These are phyloP conservation scores for Tephrocybe rancida DNA, from an alignment of 768 basidiomycete genomes.

Conservation along the genomic window DNA sequence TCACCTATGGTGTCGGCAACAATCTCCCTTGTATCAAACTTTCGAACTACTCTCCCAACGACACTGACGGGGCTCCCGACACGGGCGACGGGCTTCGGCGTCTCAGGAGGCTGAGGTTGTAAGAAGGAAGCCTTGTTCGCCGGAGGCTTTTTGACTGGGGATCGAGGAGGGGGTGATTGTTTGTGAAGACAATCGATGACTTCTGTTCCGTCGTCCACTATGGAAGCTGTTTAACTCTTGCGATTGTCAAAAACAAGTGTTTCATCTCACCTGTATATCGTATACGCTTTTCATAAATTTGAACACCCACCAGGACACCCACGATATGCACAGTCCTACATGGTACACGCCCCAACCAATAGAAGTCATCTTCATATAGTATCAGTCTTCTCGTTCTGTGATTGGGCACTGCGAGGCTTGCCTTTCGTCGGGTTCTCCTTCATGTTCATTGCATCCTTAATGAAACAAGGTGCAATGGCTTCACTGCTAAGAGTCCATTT, in stretches of 20 bases:
- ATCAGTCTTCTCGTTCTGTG: slow-evolving; percentile 3
- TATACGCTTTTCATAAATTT: slow-evolving; percentile 58
- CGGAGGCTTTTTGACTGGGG: slow-evolving; percentile 19
- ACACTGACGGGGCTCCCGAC: slow-evolving; percentile 51
- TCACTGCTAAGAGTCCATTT: slow-evolving; percentile 61
- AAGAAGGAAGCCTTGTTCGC: slow-evolving; percentile 12
- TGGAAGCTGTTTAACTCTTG: not conserved
- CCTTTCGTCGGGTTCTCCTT: slow-evolving; percentile 36
- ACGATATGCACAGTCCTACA: slow-evolving; percentile 65
- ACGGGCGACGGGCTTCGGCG: slow-evolving; percentile 35
- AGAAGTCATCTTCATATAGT: slow-evolving; percentile 56
- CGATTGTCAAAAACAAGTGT: not conserved
- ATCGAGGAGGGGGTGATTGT: slow-evolving; percentile 26
- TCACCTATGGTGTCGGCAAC: slow-evolving; percentile 53
- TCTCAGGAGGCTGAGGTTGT: slow-evolving; percentile 18
- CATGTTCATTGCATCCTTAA: slow-evolving; percentile 54
- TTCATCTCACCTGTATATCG: slow-evolving; percentile 55
- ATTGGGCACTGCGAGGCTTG: slow-evolving; percentile 8
- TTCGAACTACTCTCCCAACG: slow-evolving; percentile 44
- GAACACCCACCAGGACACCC: slow-evolving; percentile 67
- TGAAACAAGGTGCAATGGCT: slow-evolving; percentile 56
- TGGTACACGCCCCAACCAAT: slow-evolving; percentile 72
- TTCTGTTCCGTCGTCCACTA: slow-evolving; percentile 80
- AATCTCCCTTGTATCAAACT: slow-evolving; percentile 47
- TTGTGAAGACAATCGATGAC: slow-evolving; percentile 68